Evolutionary conservation across 192 early-diverging fungal genomes (phyloP).

Genomic region (Coemansia sp.): DNA sequence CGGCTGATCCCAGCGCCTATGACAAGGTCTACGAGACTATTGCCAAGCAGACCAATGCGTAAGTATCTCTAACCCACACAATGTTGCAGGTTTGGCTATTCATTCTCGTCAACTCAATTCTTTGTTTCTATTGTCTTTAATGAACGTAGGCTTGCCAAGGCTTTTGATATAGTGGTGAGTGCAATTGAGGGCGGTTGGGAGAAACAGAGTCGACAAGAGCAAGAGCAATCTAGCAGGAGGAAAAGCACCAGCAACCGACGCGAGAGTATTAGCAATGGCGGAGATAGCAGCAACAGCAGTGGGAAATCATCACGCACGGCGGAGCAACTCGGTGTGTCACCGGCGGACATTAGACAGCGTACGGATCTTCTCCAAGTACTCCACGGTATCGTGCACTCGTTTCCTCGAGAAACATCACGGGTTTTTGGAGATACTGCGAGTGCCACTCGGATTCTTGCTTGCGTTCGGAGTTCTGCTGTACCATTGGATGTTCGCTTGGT

Average conservation of each 20-base stretch:
- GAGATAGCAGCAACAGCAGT: neutral
- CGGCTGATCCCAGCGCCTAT: neutral
- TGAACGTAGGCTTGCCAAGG: slow-evolving; percentile 2
- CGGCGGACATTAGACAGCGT: neutral
- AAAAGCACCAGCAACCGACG: neutral
- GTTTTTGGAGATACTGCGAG: slow-evolving; percentile 1
- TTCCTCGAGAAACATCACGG: slow-evolving; percentile 15
- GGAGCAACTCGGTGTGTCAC: neutral
- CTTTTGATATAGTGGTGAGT: slow-evolving; percentile 6
- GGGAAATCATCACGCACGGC: neutral
- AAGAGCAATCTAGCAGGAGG: neutral
- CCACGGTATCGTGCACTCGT: slow-evolving; percentile 24
- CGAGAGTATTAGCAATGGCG: neutral
- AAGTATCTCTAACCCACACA: too few species aligned
- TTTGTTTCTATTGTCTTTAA: neutral
- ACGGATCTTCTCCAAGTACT: slow-evolving; percentile 23
- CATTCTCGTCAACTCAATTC: too few species aligned
- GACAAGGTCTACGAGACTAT: slow-evolving; percentile 21
- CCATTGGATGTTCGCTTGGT: slow-evolving; percentile 29
- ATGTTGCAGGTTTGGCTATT: too few species aligned
- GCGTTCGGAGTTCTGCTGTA: neutral
- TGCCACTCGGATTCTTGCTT: slow-evolving; percentile 8
- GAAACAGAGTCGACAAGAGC: neutral
- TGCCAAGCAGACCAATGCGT: slow-evolving; percentile 6
- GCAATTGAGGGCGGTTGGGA: slow-evolving; percentile 25